Evolutionary conservation across 1,284 basidiomycete species (phyloP), one percentile per base, ranked within the genome.

Genomic region (Golubevia pallescens): DNA sequence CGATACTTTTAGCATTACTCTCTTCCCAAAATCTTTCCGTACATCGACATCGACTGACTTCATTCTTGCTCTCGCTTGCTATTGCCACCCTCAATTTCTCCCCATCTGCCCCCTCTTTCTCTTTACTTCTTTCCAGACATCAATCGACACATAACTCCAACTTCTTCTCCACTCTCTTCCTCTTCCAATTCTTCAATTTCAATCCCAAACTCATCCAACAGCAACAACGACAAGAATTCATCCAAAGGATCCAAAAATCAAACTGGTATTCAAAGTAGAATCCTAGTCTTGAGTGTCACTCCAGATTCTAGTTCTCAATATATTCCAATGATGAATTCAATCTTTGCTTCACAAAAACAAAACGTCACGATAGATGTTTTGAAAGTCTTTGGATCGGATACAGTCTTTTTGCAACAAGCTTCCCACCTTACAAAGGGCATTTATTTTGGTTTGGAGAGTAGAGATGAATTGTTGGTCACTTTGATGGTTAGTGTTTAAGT

Each of bases 251-350:
- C n/a, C n/a, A n/a, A n/a, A n/a, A n/a, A n/a, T n/a, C n/a, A n/a
- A n/a, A n/a, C n/a, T n/a, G 16, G 34, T n/a, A 56, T 7, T 6
- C 19, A 6, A 14, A 28, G 60, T 0, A 90, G 94, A 24, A 93
- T 99, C 66, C 89, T 98, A 64, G 90, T 99, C 66, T 88, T 99
- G 61, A 95, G 94, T 63, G 94, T 95, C 54, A 97, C 95, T 0
- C 93, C 93, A 1, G 93, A 95, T 86, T 89, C 92, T 16, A 92
- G 93, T 5, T 90, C 91, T 1, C 92, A 93, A 28, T 96, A 96
- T 86, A 96, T 99, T 61, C 93, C 96, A 10, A 91, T 99, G 85
- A 99, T 99, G 97, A 99, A 99, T 85, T 93, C 94, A 65, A 98
- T 99, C 61, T 99, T 99, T 87, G 95, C 95, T 2, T 97, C 97